Conservation (phyloP, 306 rosid genomes). For the Echinosophora koreensis region DNA sequence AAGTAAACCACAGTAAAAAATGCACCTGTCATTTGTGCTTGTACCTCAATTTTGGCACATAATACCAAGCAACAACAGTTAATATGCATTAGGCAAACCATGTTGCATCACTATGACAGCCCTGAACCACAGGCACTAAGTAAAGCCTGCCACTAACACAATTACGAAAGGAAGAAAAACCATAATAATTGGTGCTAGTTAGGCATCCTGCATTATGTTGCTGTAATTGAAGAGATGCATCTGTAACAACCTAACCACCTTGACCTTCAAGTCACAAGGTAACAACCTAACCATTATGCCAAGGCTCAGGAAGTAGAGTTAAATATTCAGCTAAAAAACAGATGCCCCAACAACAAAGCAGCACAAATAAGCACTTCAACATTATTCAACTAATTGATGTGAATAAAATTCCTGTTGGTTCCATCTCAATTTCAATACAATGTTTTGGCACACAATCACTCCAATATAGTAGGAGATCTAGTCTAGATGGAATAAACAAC, state of each 20-base stretch:
- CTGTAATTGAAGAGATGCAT: background rate
- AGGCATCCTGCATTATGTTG: background rate
- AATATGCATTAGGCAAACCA: background rate
- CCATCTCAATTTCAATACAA: slow-evolving; percentile 53
- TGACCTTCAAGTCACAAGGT: too few relatives aligned
- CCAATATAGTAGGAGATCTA: slow-evolving; percentile 40
- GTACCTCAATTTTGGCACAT: background rate
- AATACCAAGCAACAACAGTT: background rate
- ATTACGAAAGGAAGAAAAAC: background rate
- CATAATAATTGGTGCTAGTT: slow-evolving; percentile 2
- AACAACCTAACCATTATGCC: too few relatives aligned
- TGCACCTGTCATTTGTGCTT: background rate
- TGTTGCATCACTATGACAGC: background rate
- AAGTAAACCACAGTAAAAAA: background rate
- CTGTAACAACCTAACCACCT: too few relatives aligned
- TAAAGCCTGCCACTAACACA: background rate
- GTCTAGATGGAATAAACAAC: slow-evolving; percentile 41
- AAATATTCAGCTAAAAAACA: background rate
- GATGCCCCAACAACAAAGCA: slow-evolving; percentile 5
- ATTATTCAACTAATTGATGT: slow-evolving; percentile 42
- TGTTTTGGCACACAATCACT: slow-evolving; percentile 41
- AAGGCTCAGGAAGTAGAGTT: background rate
- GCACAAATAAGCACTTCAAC: slow-evolving; percentile 4
- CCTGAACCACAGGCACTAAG: background rate
- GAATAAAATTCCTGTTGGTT: slow-evolving; percentile 58